phyloP scores from a whole-genome alignment of 129 eudicot species.

The sunflower (Helianthus annuus) region DNA sequence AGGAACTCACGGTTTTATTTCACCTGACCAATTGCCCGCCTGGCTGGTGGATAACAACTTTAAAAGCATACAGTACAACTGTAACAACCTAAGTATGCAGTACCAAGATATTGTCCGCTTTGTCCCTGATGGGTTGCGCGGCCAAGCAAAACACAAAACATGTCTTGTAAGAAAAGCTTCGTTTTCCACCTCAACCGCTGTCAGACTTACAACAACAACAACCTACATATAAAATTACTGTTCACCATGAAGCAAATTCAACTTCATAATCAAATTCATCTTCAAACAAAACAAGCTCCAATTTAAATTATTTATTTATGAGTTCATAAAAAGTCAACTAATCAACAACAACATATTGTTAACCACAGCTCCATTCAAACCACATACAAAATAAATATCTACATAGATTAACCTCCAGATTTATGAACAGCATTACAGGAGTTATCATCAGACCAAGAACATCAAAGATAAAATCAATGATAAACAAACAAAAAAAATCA shows the following conservation, averaged over 20 bases:
- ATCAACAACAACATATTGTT: constrained; percentile 21
- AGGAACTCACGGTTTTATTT: no score
- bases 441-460: not conserved
- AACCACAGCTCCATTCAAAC: constrained; percentile 25
- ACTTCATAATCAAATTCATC: constrained; percentile 15
- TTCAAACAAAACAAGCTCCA: constrained; percentile 17
- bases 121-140: no score
- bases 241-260: constrained; percentile 2
- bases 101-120: no score
- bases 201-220: no score
- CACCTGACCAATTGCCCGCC: no score
- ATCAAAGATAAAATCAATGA: not conserved
- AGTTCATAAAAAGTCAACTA: constrained; percentile 21
- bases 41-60: no score
- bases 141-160: no score
- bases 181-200: no score
- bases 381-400: not conserved
- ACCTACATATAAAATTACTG: not conserved
- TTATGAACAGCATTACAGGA: not conserved
- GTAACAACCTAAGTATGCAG: no score
- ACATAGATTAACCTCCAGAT: not conserved
- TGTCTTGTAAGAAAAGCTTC: no score
- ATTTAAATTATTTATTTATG: constrained; percentile 5
- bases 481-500: not conserved
- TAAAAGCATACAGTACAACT: no score